phyloP scores from a whole-genome alignment of 1,284 basidiomycete genomes.

The Wolfiporia cocos region DNA sequence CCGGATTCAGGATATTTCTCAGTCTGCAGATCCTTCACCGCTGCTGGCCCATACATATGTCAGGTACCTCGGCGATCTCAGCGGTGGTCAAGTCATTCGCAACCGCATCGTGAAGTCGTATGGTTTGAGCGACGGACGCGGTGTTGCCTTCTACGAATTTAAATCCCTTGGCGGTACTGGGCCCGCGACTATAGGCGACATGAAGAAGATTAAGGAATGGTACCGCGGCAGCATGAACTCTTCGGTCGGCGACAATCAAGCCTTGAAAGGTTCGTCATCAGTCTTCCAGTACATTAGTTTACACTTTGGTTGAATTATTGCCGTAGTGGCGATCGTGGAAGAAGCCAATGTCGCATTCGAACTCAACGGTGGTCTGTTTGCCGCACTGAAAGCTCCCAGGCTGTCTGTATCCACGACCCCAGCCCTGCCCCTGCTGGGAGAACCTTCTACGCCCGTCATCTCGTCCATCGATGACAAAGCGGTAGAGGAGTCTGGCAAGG shows the following conservation, averaged over 20 bases:
- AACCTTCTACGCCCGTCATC: slow-evolving; percentile 19
- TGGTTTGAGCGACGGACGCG: slow-evolving; percentile 46
- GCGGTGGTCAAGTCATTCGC: slow-evolving; percentile 75
- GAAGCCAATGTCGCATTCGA: slow-evolving; percentile 70
- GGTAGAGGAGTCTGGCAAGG: slow-evolving; percentile 9
- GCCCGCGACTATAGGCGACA: slow-evolving; percentile 45
- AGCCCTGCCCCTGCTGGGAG: slow-evolving; percentile 17
- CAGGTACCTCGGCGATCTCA: slow-evolving; percentile 82
- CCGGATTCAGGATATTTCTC: slow-evolving; percentile 40
- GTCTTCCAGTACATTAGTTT: neutral
- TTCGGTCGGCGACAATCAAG: slow-evolving; percentile 47
- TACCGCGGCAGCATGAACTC: slow-evolving; percentile 71
- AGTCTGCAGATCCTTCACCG: slow-evolving; percentile 40
- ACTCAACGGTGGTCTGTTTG: slow-evolving; percentile 64
- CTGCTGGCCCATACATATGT: slow-evolving; percentile 80
- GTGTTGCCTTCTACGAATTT: slow-evolving; percentile 72
- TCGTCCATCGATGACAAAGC: slow-evolving; percentile 17
- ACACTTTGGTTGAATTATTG: neutral
- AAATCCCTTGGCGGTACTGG: slow-evolving; percentile 42
- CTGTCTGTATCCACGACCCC: slow-evolving; percentile 4
- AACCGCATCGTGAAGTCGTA: slow-evolving; percentile 63
- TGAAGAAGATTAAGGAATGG: slow-evolving; percentile 75
- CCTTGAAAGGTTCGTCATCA: slow-evolving; percentile 46
- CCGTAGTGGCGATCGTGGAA: slow-evolving; percentile 37
- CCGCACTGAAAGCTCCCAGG: slow-evolving; percentile 31